phyloP scores from a whole-genome alignment of 1,284 basidiomycete genomes.

The Exsudoporus floridanus region DNA sequence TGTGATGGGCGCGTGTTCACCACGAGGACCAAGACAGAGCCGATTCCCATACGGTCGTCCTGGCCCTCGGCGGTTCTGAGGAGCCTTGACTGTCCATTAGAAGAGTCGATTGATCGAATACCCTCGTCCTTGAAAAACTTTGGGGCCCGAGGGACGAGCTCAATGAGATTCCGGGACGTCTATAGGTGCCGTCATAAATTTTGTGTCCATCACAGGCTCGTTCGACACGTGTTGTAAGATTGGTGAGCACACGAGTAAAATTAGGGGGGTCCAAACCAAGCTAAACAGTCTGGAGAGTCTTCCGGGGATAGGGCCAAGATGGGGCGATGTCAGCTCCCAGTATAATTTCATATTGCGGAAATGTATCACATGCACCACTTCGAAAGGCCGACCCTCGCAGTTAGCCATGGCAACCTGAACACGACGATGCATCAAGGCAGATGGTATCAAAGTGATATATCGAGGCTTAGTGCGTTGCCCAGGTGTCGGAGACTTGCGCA shows the following conservation, averaged over 20 bases:
- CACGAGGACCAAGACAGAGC: slow-evolving; percentile 14
- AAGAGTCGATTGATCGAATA: not conserved
- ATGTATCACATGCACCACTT: slow-evolving; percentile 15
- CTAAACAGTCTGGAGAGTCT: not conserved
- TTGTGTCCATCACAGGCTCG: not conserved
- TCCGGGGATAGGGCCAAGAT: not conserved
- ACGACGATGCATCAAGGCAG: not conserved
- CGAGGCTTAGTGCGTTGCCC: not conserved
- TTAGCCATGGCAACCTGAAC: not conserved
- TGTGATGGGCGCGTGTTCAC: slow-evolving; percentile 16
- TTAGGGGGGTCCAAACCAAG: not conserved
- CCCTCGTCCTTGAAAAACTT: not conserved
- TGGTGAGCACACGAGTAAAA: not conserved
- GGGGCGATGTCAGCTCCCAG: not conserved
- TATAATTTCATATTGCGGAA: slow-evolving; percentile 19
- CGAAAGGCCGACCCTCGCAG: slow-evolving; percentile 3
- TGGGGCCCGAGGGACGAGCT: too few relatives aligned
- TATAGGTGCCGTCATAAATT: not conserved
- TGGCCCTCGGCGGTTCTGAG: not conserved
- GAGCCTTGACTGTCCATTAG: not conserved
- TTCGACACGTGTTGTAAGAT: not conserved
- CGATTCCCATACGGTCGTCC: not conserved
- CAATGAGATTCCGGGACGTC: too few relatives aligned
- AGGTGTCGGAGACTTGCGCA: not conserved
- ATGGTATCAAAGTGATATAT: not conserved